Percentiles rank a stretch among this genome's conserved stretches.
These are phyloP conservation scores for Scenedesmus sp. DNA, from an alignment of 163 green algal genomes.

Conservation along the genomic window DNA sequence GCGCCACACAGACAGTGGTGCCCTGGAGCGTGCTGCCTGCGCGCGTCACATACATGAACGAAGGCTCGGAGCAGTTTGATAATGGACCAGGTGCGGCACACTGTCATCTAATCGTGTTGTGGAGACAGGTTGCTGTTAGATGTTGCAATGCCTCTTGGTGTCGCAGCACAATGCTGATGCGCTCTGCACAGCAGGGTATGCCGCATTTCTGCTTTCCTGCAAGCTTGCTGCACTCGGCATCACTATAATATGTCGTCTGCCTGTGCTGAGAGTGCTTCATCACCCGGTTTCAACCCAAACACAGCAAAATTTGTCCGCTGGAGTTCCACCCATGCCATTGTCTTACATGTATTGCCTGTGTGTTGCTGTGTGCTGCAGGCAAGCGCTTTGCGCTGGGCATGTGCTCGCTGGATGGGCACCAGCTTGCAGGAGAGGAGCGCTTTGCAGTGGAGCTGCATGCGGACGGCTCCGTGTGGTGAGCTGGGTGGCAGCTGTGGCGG, in stretches of 20 bases:
- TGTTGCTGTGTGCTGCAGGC: background rate
- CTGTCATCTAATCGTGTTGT: too few species aligned
- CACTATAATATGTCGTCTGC: too few species aligned
- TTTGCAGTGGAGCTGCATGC: constrained; percentile 81
- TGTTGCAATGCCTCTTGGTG: too few species aligned
- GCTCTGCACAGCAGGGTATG: background rate
- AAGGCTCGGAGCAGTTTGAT: constrained; percentile 4
- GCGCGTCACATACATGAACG: constrained; percentile 25
- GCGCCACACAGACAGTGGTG: constrained; percentile 32
- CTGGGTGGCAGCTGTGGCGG: background rate
- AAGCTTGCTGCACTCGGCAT: background rate
- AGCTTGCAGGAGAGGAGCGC: constrained; percentile 85
- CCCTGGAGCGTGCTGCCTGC: constrained; percentile 44
- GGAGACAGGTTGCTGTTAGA: too few species aligned
- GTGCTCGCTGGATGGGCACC: constrained; percentile 78
- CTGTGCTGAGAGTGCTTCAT: too few species aligned
- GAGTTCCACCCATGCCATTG: too few species aligned
- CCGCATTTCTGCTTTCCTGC: background rate
- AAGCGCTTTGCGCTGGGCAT: constrained; percentile 72
- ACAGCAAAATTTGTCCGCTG: too few species aligned
- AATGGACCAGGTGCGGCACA: background rate
- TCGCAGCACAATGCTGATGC: background rate
- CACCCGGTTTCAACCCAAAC: background rate
- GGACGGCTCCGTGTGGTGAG: constrained; percentile 77
- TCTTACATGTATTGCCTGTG: background rate